phyloP scores from a whole-genome alignment of 768 basidiomycete species.

The Mrakia blollopis region DNA sequence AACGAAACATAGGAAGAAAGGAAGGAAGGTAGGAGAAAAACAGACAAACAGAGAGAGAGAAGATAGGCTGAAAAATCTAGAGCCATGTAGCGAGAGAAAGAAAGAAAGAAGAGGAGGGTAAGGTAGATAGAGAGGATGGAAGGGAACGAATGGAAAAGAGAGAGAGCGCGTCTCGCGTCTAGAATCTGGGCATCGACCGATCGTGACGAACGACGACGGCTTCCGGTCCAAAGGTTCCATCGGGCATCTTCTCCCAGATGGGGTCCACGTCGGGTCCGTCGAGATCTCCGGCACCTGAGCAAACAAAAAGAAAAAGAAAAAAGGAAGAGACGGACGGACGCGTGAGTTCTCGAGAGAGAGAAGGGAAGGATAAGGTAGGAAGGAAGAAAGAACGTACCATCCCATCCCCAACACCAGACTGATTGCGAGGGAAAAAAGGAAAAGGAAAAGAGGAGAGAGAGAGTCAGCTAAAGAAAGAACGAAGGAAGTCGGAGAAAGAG shows the following conservation, averaged over 20 bases:
- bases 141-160: too few relatives aligned
- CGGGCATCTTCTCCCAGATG: conserved; percentile 79
- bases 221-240: conserved; percentile 55
- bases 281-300: conserved; percentile 69
- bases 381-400: conserved; percentile 51
- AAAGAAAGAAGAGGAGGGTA: neutral
- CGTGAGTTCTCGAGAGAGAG: too few relatives aligned
- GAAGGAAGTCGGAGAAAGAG: neutral
- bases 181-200: conserved; percentile 42
- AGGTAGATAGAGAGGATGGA: too few relatives aligned
- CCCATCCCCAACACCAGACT: conserved; percentile 99
- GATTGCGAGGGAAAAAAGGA: neutral
- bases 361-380: too few relatives aligned
- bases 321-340: too few relatives aligned
- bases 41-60: too few relatives aligned
- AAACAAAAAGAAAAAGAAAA: too few relatives aligned
- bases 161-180: neutral
- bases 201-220: conserved; percentile 69
- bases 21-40: too few relatives aligned
- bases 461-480: neutral
- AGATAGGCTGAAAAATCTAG: too few relatives aligned
- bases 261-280: conserved; percentile 91
- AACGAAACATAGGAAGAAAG: too few relatives aligned
- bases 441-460: neutral
- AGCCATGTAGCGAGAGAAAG: neutral